These are phyloP conservation scores for Aspergillus hiratsukae DNA, from an alignment of 2,329 filamentous ascomycete species.

Conservation along the genomic window DNA sequence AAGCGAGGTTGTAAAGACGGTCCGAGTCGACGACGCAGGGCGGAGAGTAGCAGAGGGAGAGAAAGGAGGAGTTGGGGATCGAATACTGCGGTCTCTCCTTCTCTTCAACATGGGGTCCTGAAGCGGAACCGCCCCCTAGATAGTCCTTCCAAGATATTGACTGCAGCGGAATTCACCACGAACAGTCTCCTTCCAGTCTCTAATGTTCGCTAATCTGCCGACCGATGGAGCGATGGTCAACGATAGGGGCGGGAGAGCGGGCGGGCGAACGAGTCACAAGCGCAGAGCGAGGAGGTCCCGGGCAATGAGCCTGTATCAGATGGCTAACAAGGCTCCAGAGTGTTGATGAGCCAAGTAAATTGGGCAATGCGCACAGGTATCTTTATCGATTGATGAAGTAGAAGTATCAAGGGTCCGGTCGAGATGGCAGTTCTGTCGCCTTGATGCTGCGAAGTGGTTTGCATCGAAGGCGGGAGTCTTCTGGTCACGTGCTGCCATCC, in stretches of 20 bases:
- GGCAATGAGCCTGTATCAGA: constrained; percentile 11
- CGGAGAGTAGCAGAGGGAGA: constrained; percentile 21
- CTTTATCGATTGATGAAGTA: constrained; percentile 11
- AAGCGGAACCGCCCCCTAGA: constrained; percentile 29
- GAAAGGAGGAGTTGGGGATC: constrained; percentile 34
- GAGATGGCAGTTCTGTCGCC: constrained; percentile 25
- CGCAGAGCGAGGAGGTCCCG: constrained; percentile 13
- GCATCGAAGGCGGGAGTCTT: constrained; percentile 38
- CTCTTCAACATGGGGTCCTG: constrained; percentile 46
- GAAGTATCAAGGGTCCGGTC: constrained; percentile 17
- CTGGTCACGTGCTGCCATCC: constrained; percentile 27
- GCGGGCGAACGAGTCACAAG: constrained; percentile 27
- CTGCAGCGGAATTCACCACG: constrained; percentile 14
- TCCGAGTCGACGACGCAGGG: constrained; percentile 18
- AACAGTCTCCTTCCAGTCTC: constrained; percentile 8
- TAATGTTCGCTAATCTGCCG: constrained; percentile 1
- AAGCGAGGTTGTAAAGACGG: constrained; percentile 21
- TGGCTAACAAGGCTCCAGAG: constrained; percentile 9
- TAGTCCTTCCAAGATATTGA: constrained; percentile 13
- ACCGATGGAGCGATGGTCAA: constrained; percentile 14
- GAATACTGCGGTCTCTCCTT: constrained; percentile 40
- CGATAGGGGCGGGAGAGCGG: constrained; percentile 17
- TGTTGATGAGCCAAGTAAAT: constrained; percentile 5
- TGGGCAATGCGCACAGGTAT: constrained; percentile 10
- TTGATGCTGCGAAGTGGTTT: constrained; percentile 32